Conservation (phyloP, 2,329 filamentous ascomycete species). For the Elsinoe australis region DNA sequence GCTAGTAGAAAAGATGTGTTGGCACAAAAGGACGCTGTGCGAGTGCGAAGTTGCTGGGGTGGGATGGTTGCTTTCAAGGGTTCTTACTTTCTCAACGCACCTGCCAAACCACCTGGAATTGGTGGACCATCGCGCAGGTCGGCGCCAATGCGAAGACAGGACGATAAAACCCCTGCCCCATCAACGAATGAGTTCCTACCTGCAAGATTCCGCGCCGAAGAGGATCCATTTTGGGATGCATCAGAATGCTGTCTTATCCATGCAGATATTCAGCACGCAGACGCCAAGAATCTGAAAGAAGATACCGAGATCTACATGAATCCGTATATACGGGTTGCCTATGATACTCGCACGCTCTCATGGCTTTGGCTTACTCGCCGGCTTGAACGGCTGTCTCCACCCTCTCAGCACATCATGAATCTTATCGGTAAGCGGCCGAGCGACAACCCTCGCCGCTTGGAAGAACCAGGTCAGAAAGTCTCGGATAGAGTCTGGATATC, state of each 20-base stretch:
- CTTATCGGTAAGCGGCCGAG: slow-evolving; percentile 50
- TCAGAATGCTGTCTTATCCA: slow-evolving; percentile 45
- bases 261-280: slow-evolving; percentile 34
- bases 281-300: slow-evolving; percentile 22
- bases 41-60: slow-evolving; percentile 68
- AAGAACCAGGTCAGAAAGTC: slow-evolving; percentile 51
- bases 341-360: slow-evolving; percentile 49
- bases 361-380: slow-evolving; percentile 55
- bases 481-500: slow-evolving; percentile 47
- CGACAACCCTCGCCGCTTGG: slow-evolving; percentile 53
- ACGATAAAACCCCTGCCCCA: neutral
- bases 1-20: slow-evolving; percentile 55
- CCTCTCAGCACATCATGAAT: slow-evolving; percentile 52
- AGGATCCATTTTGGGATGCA: slow-evolving; percentile 40
- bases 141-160: neutral
- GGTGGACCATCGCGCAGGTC: no score
- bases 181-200: slow-evolving; percentile 27
- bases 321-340: slow-evolving; percentile 65
- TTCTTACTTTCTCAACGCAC: slow-evolving; percentile 45
- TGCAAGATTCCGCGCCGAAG: slow-evolving; percentile 38
- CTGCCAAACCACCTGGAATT: neutral
- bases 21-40: slow-evolving; percentile 54
- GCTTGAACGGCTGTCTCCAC: slow-evolving; percentile 57
- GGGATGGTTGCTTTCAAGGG: slow-evolving; percentile 65
- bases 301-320: slow-evolving; percentile 64